Conservation (phyloP, 495 filamentous ascomycete genomes). For the Penicillium manginii region DNA sequence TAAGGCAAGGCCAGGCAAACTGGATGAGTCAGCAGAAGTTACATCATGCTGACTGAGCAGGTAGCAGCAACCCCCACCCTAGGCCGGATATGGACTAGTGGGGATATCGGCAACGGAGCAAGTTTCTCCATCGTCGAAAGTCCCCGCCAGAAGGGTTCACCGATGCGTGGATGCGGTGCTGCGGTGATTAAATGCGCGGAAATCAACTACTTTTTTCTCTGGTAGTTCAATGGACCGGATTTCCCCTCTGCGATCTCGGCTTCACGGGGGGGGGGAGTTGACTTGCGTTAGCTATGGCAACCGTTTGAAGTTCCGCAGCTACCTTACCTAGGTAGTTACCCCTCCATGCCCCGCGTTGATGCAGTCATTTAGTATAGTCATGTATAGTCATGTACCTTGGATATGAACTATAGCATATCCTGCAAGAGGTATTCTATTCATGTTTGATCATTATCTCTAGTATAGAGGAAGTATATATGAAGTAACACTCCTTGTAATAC, state of each 20-base stretch:
- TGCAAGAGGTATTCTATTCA: too few species aligned
- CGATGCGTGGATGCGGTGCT: slow-evolving; percentile 25
- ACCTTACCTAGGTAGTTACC: slow-evolving; percentile 16
- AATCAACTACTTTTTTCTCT: neutral
- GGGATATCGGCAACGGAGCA: slow-evolving; percentile 23
- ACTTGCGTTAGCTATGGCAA: too few species aligned
- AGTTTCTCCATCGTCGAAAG: slow-evolving; percentile 27
- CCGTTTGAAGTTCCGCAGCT: neutral
- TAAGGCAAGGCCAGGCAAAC: neutral
- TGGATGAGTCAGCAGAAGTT: slow-evolving; percentile 26
- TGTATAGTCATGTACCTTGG: neutral
- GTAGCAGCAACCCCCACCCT: slow-evolving; percentile 30
- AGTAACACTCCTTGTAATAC: too few species aligned
- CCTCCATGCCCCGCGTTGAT: slow-evolving; percentile 44
- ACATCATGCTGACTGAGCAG: slow-evolving; percentile 33
- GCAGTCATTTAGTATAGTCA: slow-evolving; percentile 2
- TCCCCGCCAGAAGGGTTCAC: slow-evolving; percentile 37
- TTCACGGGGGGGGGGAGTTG: too few species aligned
- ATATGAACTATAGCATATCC: too few species aligned
- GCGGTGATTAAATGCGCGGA: neutral
- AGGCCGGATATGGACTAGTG: slow-evolving; percentile 25
- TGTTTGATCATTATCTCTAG: too few species aligned
- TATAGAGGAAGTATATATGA: too few species aligned
- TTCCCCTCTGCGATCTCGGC: neutral
- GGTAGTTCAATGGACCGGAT: neutral